phyloP scores from a whole-genome alignment of 352 stramenopile genomes.

The Phytopythium kandeliae region DNA sequence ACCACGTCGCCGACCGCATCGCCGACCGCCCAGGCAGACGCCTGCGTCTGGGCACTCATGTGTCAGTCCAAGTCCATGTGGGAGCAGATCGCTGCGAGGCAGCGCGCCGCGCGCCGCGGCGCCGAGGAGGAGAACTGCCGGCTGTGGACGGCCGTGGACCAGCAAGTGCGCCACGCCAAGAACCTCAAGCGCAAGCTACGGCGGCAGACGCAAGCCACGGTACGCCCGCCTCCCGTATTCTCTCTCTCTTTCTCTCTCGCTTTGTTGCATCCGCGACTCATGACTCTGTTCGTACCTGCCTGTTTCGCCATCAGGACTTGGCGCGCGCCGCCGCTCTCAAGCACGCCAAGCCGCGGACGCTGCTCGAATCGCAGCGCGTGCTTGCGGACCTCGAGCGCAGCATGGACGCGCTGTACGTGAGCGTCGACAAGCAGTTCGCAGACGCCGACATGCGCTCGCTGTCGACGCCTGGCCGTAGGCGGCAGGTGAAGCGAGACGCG shows the following conservation, averaged over 20 bases:
- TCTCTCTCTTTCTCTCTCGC: background rate
- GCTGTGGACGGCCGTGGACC: slow-evolving; percentile 14
- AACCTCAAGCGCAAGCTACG: slow-evolving; percentile 23
- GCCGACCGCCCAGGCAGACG: background rate
- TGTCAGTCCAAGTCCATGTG: slow-evolving; percentile 9
- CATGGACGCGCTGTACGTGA: slow-evolving; percentile 9
- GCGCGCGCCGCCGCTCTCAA: slow-evolving; percentile 7
- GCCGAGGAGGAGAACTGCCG: slow-evolving; percentile 19
- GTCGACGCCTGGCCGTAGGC: slow-evolving; percentile 13
- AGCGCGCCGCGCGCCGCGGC: slow-evolving; percentile 9
- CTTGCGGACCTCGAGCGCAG: slow-evolving; percentile 15
- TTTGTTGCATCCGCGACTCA: background rate
- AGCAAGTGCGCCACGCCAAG: slow-evolving; percentile 19
- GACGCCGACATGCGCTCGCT: slow-evolving; percentile 9
- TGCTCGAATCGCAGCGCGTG: slow-evolving; percentile 5
- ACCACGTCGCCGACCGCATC: background rate
- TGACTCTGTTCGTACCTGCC: background rate
- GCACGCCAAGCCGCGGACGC: slow-evolving; percentile 4
- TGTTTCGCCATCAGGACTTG: slow-evolving; percentile 4
- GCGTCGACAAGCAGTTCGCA: slow-evolving; percentile 9
- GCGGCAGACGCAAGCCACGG: slow-evolving; percentile 13
- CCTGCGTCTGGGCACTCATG: slow-evolving; percentile 1
- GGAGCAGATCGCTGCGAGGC: slow-evolving; percentile 14
- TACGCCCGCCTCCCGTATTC: background rate
- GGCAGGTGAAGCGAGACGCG: slow-evolving; percentile 2